These are phyloP conservation scores for Phytophthora constricta DNA, from an alignment of 352 stramenopile species.

Conservation along the genomic window DNA sequence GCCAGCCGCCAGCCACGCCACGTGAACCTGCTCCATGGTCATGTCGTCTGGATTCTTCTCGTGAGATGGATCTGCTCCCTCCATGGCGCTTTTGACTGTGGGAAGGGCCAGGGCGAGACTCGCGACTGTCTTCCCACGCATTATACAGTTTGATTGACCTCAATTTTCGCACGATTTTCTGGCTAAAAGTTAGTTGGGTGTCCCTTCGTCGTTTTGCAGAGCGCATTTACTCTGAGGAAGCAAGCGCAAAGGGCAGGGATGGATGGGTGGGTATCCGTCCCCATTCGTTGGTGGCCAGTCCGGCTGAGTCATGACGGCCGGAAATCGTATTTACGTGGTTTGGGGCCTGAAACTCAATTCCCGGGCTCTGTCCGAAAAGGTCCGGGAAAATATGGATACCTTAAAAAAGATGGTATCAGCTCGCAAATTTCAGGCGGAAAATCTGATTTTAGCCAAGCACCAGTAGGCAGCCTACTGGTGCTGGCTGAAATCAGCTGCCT, in stretches of 20 bases:
- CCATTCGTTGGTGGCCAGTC: too few species aligned
- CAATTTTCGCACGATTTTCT: background rate
- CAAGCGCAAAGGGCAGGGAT: background rate
- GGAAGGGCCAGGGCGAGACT: background rate
- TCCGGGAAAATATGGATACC: background rate
- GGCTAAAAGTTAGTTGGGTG: background rate
- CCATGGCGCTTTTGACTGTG: constrained; percentile 14
- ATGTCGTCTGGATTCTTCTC: background rate
- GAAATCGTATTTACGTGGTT: background rate
- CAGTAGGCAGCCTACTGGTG: too few species aligned
- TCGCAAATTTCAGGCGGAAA: too few species aligned
- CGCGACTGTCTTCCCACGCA: background rate
- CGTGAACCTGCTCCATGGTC: constrained; percentile 22
- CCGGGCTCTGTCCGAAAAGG: too few species aligned
- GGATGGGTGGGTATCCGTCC: too few species aligned
- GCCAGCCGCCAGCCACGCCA: constrained; percentile 23
- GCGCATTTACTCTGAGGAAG: too few species aligned
- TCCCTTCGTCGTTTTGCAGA: background rate
- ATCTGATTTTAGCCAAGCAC: too few species aligned
- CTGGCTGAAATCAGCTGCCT: too few species aligned
- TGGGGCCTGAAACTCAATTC: background rate
- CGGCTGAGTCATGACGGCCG: too few species aligned
- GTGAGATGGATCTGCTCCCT: background rate
- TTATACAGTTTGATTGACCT: background rate
- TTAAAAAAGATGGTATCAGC: too few species aligned